Percentiles rank a stretch among this genome's conserved stretches.
phyloP scores from a whole-genome alignment of 208 protist species.

The Phytomonas sp. region DNA sequence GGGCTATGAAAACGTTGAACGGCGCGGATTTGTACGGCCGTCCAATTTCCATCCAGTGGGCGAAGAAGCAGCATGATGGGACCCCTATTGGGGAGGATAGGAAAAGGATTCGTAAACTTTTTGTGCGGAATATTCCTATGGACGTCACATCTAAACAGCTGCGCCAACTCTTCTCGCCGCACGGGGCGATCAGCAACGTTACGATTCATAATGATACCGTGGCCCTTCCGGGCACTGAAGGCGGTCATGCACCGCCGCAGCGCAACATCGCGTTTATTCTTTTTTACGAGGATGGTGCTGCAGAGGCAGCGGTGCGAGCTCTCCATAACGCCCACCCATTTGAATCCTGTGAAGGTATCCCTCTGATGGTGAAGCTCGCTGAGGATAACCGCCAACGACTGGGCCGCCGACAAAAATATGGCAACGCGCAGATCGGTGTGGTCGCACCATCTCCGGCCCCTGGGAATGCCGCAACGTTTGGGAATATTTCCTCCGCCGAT shows the following conservation, averaged over 20 bases:
- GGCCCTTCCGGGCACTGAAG: conserved; percentile 18
- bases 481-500: too few species aligned
- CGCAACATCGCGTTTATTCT: conserved; percentile 74
- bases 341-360: conserved; percentile 30
- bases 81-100: conserved; percentile 50
- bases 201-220: conserved; percentile 72
- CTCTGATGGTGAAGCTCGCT: conserved; percentile 58
- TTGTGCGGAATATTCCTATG: conserved; percentile 74
- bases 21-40: conserved; percentile 15
- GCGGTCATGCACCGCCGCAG: conserved; percentile 24
- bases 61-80: conserved; percentile 57
- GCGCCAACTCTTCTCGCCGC: conserved; percentile 24
- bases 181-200: conserved; percentile 37
- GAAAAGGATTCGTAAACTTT: conserved; percentile 71
- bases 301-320: conserved; percentile 37
- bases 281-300: conserved; percentile 41
- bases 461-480: too few species aligned
- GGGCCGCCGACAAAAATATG: too few species aligned
- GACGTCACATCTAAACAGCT: conserved; percentile 27
- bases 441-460: too few species aligned
- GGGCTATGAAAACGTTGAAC: conserved; percentile 30
- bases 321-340: conserved; percentile 54
- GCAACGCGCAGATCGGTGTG: too few species aligned
- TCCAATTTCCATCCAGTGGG: conserved; percentile 56
- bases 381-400: too few species aligned